A percentile compares a stretch with the other conserved stretches of the same genome.
These are phyloP conservation scores for Thelephora aurantiotincta DNA, from an alignment of 768 basidiomycete species.

Conservation along the genomic window DNA sequence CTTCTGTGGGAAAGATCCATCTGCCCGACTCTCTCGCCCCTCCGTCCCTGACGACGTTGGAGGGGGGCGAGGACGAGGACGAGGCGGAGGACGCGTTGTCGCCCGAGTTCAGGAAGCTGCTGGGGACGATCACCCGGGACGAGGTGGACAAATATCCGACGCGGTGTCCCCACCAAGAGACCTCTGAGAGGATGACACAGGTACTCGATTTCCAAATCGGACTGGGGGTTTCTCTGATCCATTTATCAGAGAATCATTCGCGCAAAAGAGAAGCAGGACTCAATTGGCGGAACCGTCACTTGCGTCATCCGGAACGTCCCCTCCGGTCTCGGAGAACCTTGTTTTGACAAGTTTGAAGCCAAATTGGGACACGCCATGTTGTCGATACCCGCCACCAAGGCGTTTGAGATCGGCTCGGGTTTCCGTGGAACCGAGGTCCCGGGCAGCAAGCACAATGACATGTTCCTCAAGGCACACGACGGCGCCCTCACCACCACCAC, in stretches of 20 bases:
- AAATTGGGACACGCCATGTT: conserved; percentile 95
- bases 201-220: conserved; percentile 22
- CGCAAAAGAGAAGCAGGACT: conserved; percentile 83
- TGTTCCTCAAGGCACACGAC: conserved; percentile 49
- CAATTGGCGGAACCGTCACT: conserved; percentile 95
- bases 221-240: conserved; percentile 1
- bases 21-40: conserved; percentile 42
- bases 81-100: conserved; percentile 62
- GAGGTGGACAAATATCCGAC: conserved; percentile 81
- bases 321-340: conserved; percentile 88
- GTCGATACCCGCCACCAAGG: conserved; percentile 96
- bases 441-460: conserved; percentile 88
- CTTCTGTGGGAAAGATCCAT: conserved; percentile 87
- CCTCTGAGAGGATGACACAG: conserved; percentile 83
- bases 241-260: conserved; percentile 70
- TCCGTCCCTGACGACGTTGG: conserved; percentile 23
- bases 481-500: conserved; percentile 73
- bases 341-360: conserved; percentile 98
- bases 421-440: conserved; percentile 91
- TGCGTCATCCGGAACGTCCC: conserved; percentile 91
- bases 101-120: conserved; percentile 69
- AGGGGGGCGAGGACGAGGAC: conserved; percentile 41
- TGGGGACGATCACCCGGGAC: conserved; percentile 68
- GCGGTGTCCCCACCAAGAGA: conserved; percentile 83
- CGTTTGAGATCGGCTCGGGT: conserved; percentile 94